A percentile compares a stretch with the other conserved stretches of the same genome.
Conservation (phyloP, 2,329 filamentous ascomycete genomes). For the Stagonosporopsis cucurbitacearum region DNA sequence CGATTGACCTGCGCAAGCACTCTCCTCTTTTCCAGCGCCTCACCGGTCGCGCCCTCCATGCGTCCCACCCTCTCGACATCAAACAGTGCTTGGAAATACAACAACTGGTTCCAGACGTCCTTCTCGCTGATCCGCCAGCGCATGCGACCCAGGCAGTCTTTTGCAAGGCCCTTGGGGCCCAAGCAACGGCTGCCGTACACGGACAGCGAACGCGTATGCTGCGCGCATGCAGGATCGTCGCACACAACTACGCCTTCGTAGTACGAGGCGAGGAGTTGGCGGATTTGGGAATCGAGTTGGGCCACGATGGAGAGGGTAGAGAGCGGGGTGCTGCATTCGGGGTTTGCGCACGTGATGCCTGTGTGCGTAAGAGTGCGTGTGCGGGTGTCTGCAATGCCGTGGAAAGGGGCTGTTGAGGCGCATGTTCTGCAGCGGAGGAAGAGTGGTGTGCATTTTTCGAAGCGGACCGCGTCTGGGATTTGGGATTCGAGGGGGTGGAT, state of each 20-base stretch:
- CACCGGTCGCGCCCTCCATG: slow-evolving; percentile 58
- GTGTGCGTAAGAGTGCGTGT: slow-evolving; percentile 66
- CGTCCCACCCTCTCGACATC: slow-evolving; percentile 82
- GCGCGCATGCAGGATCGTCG: slow-evolving; percentile 80
- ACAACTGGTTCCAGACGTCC: slow-evolving; percentile 89
- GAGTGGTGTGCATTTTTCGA: slow-evolving; percentile 79
- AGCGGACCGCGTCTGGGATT: slow-evolving; percentile 88
- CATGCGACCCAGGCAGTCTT: slow-evolving; percentile 87
- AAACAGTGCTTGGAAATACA: slow-evolving; percentile 85
- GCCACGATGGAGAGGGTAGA: slow-evolving; percentile 77
- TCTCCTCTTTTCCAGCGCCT: slow-evolving; percentile 60
- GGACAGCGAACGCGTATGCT: slow-evolving; percentile 84
- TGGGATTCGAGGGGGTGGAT: slow-evolving; percentile 94
- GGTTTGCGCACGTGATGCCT: slow-evolving; percentile 73
- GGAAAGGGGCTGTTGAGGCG: slow-evolving; percentile 73
- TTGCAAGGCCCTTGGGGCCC: slow-evolving; percentile 82
- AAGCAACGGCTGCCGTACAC: slow-evolving; percentile 92
- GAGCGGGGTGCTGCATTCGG: slow-evolving; percentile 69
- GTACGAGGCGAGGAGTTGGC: slow-evolving; percentile 79
- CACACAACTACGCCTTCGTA: slow-evolving; percentile 93
- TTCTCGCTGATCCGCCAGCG: slow-evolving; percentile 86
- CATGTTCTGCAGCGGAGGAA: slow-evolving; percentile 82
- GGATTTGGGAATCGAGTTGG: slow-evolving; percentile 85
- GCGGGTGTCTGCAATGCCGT: slow-evolving; percentile 65
- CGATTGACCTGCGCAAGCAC: slow-evolving; percentile 85